Base-by-base conservation (phyloP, 2,329 filamentous ascomycete genomes). In the Penicillium sp. region DNA sequence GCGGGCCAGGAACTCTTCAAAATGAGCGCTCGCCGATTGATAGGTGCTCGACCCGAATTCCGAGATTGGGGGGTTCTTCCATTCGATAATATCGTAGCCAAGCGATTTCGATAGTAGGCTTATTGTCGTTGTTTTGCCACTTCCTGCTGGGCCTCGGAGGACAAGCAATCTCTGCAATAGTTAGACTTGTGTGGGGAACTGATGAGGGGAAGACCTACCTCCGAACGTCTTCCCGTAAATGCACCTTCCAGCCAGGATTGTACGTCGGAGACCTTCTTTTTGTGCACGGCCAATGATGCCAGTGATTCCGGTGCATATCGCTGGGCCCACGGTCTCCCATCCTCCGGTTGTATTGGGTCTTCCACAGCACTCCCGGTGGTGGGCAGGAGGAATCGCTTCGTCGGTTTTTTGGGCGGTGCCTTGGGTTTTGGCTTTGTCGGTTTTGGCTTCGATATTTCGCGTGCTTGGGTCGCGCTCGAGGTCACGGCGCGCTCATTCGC, bases 281-380 rank as follows among this genome's bases (percentile, higher is more conserved):
- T 97, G 72, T 99, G 92, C 16, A 99, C 93, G 0, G 89, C 93
- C 43, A 99, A 78, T 74, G 97, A 93, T 14, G 92, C 86, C 11
- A 97, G 72, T 62, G 83, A 88, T 3, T 72, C 66, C 0, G 93
- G 93, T 2, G 84, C 87, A 72, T 91, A 97, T 62, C 87, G 85
- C 63, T 97, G 92, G 14, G 89, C 89, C 93, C 93, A 97, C 3
- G 93, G 92, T 48, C 88, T 83, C 45, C 79, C 74, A 60, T 91
- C 87, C 34, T 45, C 34, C 6, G 22, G 13, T 13, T 38, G 48
- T 8, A 38, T 59, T 3, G 24, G 39, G 45, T 39, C 38, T 34
- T 45, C 43, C 11, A n/a, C 5, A 13, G 29, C 6, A 5, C 45
- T 31, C 18, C 24, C 38, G 1, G 39, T 16, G 31, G 45, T 18